Percentiles rank a stretch among this genome's conserved stretches.
These are phyloP conservation scores for Auxenochlorella pyrenoidosa DNA, from an alignment of 139 green algal genomes.

Conservation along the genomic window DNA sequence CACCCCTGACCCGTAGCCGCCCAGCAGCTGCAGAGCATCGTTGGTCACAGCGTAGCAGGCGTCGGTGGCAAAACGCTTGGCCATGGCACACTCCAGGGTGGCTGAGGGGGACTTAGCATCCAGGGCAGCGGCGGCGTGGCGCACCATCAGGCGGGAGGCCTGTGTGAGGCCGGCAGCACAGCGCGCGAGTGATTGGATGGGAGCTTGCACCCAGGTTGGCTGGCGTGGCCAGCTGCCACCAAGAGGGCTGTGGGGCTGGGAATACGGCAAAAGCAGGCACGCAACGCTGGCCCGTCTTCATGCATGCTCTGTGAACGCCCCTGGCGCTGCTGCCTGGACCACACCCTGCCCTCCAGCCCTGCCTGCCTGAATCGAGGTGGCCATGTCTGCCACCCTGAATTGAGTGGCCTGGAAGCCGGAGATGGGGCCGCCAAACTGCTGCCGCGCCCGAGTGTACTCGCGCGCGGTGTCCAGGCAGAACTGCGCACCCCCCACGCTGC, in stretches of 20 bases:
- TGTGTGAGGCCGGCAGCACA: not conserved
- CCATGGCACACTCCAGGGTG: constrained; percentile 81
- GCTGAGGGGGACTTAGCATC: constrained; percentile 51
- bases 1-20: constrained; percentile 79
- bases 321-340: not conserved
- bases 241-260: no score
- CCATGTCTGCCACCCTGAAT: constrained; percentile 88
- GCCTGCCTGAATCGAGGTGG: constrained; percentile 65
- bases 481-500: constrained; percentile 77
- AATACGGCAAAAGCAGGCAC: no score
- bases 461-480: constrained; percentile 73
- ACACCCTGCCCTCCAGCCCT: no score
- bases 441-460: constrained; percentile 57
- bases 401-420: constrained; percentile 72
- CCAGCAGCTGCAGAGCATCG: constrained; percentile 78
- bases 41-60: constrained; percentile 76
- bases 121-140: constrained; percentile 66
- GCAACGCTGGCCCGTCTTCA: no score
- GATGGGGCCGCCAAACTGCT: constrained; percentile 76
- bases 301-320: not conserved
- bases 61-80: constrained; percentile 87
- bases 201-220: not conserved
- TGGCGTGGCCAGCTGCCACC: not conserved
- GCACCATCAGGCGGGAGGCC: constrained; percentile 72
- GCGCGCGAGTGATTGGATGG: not conserved